Evolutionary conservation across 345 rosid genomes (phyloP).

Genomic region (Citrus unshiu): DNA sequence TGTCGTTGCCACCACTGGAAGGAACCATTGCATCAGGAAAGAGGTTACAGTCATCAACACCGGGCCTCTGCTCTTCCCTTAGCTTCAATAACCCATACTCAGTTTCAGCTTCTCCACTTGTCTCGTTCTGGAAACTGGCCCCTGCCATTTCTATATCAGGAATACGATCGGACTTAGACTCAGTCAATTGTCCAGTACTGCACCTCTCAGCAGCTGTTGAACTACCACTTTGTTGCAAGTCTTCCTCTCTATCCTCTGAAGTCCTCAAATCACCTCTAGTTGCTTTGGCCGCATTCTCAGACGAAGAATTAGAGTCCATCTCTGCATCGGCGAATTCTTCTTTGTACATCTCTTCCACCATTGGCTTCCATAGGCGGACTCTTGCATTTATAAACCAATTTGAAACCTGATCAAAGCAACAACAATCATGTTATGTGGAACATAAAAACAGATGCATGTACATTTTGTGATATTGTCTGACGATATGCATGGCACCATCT

Average conservation of each 20-base stretch:
- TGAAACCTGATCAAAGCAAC: conserved; percentile 54
- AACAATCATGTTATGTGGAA: neutral
- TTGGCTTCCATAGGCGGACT: conserved; percentile 98
- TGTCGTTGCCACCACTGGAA: conserved; percentile 29
- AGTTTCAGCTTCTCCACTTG: conserved; percentile 25
- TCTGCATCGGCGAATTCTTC: conserved; percentile 80
- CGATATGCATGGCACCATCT: neutral
- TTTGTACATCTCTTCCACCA: conserved; percentile 99
- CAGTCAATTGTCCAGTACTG: conserved; percentile 40
- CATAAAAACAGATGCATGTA: neutral
- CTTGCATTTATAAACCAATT: conserved; percentile 99
- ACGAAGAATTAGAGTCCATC: conserved; percentile 70
- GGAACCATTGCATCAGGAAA: conserved; percentile 37
- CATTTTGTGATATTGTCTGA: neutral
- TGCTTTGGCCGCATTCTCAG: conserved; percentile 50
- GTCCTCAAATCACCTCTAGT: conserved; percentile 24
- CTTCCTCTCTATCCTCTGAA: conserved; percentile 45
- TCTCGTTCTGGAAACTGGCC: conserved; percentile 25
- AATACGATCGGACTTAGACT: conserved; percentile 30
- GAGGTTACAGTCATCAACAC: conserved; percentile 32
- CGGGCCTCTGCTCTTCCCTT: conserved; percentile 37
- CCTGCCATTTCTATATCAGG: conserved; percentile 35
- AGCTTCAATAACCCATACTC: conserved; percentile 37
- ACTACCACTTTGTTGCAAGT: conserved; percentile 48
- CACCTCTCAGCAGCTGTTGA: conserved; percentile 42